Evolutionary conservation across 1,284 basidiomycete genomes (phyloP), one percentile per base, ranked within the genome.

Genomic region (Cryptococcus amylolentus): DNA sequence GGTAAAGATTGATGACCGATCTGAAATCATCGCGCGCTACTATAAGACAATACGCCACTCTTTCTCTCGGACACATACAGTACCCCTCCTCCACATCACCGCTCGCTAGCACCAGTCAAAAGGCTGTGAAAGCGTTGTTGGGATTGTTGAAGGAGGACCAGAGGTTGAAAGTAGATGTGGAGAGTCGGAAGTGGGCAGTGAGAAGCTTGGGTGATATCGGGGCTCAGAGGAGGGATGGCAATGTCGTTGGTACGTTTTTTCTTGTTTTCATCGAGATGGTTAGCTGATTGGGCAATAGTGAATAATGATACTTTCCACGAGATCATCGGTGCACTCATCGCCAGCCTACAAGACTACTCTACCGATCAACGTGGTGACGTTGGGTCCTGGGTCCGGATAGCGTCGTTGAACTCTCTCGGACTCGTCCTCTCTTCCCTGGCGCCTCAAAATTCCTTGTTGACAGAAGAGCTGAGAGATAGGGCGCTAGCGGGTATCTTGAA

Each of bases 301-400:
- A 37, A 50, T 4, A 35, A 45, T 1, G 37, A 37, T 5, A 51
- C 53, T 14, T 60, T 56, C 57, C 28, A 48, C 1, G 12, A 51
- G 0, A 60, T 72, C 26, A 47, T 77, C 28, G n/a, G 52, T 20
- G 67, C 73, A 0, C 68, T 81, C 37, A 75, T 87, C 20, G 70
- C 68, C 13, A 92, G 91, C 2, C 75, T 98, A 41, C 81, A 84
- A 16, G 95, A 99, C 78, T 98, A 98, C 70, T 87, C 91, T 2
- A 86, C 84, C 35, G 96, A 98, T 71, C 89, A 96, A 74, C 84
- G 96, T 56, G 96, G 96, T 5, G 96, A 99, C 70, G 89, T 99
- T 26, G 96, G 96, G 28, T 97, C 94, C 0, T 98, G 94, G 94
- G 84, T 96, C 31, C 87, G 96, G 50, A 81, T 88, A 81, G 85